These are phyloP conservation scores for Kwoniella dejecticola DNA, from an alignment of 768 basidiomycete species.

Conservation along the genomic window DNA sequence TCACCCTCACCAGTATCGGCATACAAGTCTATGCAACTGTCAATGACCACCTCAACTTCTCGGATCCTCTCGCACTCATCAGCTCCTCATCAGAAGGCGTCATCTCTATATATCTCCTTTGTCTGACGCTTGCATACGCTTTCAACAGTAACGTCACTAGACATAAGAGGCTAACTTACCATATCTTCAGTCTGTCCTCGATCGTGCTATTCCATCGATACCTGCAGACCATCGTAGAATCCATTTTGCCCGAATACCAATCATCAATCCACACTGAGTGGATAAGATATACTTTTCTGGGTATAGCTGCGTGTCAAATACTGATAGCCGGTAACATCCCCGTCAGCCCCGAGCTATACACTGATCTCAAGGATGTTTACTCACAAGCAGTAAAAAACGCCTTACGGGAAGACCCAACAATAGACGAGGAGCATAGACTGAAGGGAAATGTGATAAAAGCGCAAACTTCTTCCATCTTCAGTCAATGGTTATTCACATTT, in stretches of 20 bases:
- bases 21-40: slow-evolving; percentile 1
- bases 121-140: not conserved
- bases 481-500: slow-evolving; percentile 21
- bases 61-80: not conserved
- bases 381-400: slow-evolving; percentile 21
- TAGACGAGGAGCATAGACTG: slow-evolving; percentile 2
- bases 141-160: not conserved
- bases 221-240: slow-evolving; percentile 28
- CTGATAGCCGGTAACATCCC: slow-evolving; percentile 18
- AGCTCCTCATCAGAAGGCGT: not conserved
- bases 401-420: not conserved
- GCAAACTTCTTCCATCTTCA: slow-evolving; percentile 23
- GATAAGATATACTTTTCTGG: slow-evolving; percentile 20
- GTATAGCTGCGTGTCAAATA: slow-evolving; percentile 4
- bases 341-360: slow-evolving; percentile 21
- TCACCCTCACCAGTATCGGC: slow-evolving; percentile 7
- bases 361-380: slow-evolving; percentile 31
- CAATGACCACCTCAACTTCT: not conserved
- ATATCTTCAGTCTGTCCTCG: slow-evolving; percentile 19
- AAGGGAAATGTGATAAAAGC: slow-evolving; percentile 20
- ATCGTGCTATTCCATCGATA: slow-evolving; percentile 19
- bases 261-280: slow-evolving; percentile 3
- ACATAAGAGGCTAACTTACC: slow-evolving; percentile 9
- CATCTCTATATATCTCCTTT: not conserved
- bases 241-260: slow-evolving; percentile 12